A percentile compares a stretch with the other conserved stretches of the same genome.
These are phyloP conservation scores for Chlamydomonas applanata DNA, from an alignment of 139 green algal species.

Conservation along the genomic window DNA sequence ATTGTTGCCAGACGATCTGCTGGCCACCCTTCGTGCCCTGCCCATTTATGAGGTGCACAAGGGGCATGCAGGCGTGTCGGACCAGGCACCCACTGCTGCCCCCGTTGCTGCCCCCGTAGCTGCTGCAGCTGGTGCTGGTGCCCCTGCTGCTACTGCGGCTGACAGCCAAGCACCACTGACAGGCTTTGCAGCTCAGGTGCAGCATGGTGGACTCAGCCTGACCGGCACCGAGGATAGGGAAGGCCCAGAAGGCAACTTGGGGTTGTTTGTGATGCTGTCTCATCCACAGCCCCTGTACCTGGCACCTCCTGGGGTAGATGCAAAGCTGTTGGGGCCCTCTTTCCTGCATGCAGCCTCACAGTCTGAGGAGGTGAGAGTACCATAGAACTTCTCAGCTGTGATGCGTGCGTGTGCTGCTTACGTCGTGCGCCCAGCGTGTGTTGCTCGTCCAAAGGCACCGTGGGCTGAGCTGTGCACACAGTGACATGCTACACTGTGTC, in stretches of 20 bases:
- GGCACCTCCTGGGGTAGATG: constrained; percentile 39
- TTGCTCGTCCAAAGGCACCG: too few relatives aligned
- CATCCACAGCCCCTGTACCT: constrained; percentile 32
- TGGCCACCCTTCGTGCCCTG: constrained; percentile 44
- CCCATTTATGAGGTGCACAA: constrained; percentile 59
- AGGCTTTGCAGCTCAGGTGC: too few relatives aligned
- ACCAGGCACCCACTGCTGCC: too few relatives aligned
- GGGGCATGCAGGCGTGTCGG: constrained; percentile 1
- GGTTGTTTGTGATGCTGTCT: constrained; percentile 1
- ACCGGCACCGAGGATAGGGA: neutral
- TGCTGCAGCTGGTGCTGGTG: too few relatives aligned
- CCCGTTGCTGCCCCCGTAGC: too few relatives aligned
- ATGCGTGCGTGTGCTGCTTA: too few relatives aligned
- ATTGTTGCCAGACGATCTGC: constrained; percentile 17
- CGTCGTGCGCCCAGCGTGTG: too few relatives aligned
- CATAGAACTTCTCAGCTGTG: too few relatives aligned
- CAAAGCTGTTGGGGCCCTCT: constrained; percentile 32
- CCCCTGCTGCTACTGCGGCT: too few relatives aligned
- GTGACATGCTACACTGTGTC: too few relatives aligned
- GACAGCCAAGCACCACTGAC: too few relatives aligned
- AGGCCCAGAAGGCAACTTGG: neutral
- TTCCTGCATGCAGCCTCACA: constrained; percentile 43
- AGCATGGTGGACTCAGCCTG: neutral
- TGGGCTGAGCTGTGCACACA: too few relatives aligned
- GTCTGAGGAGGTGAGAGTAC: constrained; percentile 33